Conservation (phyloP, 371 early-diverging fungal species). For the Lichtheimia ramosa region DNA sequence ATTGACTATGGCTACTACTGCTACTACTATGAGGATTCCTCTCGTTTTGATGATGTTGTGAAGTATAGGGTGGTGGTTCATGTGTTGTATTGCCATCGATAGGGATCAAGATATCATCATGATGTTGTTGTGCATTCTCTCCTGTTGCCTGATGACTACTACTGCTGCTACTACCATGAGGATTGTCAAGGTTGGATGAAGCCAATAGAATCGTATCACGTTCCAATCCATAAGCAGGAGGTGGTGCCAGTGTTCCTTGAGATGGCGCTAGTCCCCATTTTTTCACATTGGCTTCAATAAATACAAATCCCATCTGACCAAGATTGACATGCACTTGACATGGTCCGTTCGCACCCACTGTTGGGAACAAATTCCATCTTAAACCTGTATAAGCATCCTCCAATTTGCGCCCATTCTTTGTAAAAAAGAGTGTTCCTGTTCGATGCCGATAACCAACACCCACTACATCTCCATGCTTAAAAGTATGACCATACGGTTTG, state of each 20-base stretch:
- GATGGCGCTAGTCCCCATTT: constrained; percentile 80
- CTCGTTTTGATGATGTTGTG: background rate
- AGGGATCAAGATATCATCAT: constrained; percentile 11
- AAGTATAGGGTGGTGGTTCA: constrained; percentile 14
- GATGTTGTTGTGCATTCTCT: background rate
- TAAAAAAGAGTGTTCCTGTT: constrained; percentile 76
- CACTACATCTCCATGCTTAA: constrained; percentile 72
- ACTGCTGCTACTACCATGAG: background rate
- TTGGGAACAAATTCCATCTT: constrained; percentile 63
- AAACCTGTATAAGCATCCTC: constrained; percentile 59
- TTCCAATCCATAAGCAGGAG: constrained; percentile 63
- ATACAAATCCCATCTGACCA: constrained; percentile 60
- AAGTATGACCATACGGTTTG: constrained; percentile 58
- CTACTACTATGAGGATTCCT: too few species aligned
- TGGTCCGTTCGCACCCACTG: constrained; percentile 65
- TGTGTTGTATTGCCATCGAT: background rate
- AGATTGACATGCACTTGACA: constrained; percentile 65
- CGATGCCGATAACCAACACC: constrained; percentile 79
- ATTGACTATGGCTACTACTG: too few species aligned
- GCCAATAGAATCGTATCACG: constrained; percentile 15
- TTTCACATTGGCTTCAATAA: constrained; percentile 85
- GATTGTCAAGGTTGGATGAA: background rate
- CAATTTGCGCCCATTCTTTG: constrained; percentile 73
- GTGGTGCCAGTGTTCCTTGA: constrained; percentile 67
- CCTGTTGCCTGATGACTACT: background rate